Conservation (phyloP, 495 filamentous ascomycete species). For the Penicillium mononematosum region DNA sequence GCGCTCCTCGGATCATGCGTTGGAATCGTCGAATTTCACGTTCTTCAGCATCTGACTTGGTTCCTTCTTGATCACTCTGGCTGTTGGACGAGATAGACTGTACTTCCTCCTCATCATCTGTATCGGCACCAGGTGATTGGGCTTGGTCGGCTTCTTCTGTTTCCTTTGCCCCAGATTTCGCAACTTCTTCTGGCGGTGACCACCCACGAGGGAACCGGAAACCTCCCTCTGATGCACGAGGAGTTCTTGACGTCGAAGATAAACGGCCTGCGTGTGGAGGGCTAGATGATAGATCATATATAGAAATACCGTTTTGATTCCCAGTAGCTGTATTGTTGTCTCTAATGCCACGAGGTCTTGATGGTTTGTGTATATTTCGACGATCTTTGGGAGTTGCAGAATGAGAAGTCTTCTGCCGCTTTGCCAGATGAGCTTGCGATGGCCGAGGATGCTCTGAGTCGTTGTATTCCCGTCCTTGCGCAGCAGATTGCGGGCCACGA, state of each 20-base stretch:
- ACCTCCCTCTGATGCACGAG: slow-evolving; percentile 21
- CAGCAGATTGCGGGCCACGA: slow-evolving; percentile 7
- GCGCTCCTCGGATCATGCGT: slow-evolving; percentile 72
- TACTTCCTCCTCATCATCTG: slow-evolving; percentile 23
- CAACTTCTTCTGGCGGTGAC: slow-evolving; percentile 33
- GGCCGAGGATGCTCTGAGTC: not conserved
- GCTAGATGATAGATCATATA: slow-evolving; percentile 40
- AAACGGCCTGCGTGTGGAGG: slow-evolving; percentile 41
- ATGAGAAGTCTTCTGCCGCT: slow-evolving; percentile 39
- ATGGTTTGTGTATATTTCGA: slow-evolving; percentile 8
- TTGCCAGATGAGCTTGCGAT: slow-evolving; percentile 15
- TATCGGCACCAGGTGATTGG: slow-evolving; percentile 16
- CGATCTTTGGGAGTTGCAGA: slow-evolving; percentile 14
- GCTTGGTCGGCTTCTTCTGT: slow-evolving; percentile 5
- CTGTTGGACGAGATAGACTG: slow-evolving; percentile 24
- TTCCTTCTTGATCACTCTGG: slow-evolving; percentile 16
- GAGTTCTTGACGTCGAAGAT: slow-evolving; percentile 24
- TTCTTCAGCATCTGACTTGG: slow-evolving; percentile 25
- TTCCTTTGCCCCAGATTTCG: slow-evolving; percentile 18
- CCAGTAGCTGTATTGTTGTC: slow-evolving; percentile 18
- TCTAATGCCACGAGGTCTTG: slow-evolving; percentile 31
- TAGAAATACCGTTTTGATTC: slow-evolving; percentile 11
- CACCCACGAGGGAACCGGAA: slow-evolving; percentile 45
- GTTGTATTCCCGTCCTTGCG: not conserved
- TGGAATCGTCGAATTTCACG: slow-evolving; percentile 39